Evolutionary conservation across 345 rosid genomes (phyloP), one percentile per base, ranked within the genome.

Genomic region (Populus euphratica): DNA sequence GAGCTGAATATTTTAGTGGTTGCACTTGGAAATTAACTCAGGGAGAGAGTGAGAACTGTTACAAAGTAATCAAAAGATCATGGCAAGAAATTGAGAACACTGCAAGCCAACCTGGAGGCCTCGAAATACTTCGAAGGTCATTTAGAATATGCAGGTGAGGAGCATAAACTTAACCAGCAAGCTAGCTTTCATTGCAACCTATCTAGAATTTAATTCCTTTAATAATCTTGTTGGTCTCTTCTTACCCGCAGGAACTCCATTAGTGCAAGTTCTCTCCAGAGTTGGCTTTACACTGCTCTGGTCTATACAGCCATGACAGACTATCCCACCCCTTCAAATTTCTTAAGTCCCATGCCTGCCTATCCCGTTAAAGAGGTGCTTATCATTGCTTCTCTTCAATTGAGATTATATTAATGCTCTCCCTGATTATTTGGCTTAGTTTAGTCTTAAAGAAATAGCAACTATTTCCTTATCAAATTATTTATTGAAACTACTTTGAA

Each of bases 291-390:
- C 1, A 83, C 81, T 20, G 95, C 91, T 2, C 84, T 74, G 69
- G 25, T 9, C 2, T 87, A 91, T 79, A 73, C 93, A 20, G 93
- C 91, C 43, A 91, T 91, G 95, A 86, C 91, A 1, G 91, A 89
- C 80, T 91, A 91, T 74, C 95, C 93, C 49, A 85, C 91, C 1
- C 86, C 87, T 9, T 84, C 93, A 1, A 88, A 86, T 80, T 86
- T 88, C 71, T 52, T 87, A 16, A 79, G 5, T 10, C 93, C 93
- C 8, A 62, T 91, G 79, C 93, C 95, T 0, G 88, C 95, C 50
- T 75, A 85, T 72, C 93, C 95, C 0, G 84, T 89, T 1, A 83
- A 85, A 79, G 85, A 86, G 92, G 94, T 89, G 49, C 18, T 1
- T 0, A 2, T 27, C 63, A n/a, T n/a, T 56, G 12, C 4, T 56